Conservation (phyloP, 225 moss, liverwort and hornwort genomes). For the Neckera pumila region DNA sequence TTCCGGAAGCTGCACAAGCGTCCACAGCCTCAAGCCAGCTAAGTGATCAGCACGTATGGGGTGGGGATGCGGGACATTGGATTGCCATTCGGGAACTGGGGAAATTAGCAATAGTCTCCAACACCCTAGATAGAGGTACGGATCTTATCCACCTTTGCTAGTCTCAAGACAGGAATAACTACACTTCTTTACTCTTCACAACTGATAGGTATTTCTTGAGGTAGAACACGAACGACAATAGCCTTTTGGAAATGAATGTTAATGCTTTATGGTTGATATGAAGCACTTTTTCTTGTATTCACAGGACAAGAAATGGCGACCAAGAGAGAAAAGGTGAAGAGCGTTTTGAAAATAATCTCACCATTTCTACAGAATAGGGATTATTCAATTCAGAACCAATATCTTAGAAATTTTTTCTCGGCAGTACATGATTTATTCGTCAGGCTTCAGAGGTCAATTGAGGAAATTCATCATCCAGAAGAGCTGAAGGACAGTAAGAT, state of each 20-base stretch:
- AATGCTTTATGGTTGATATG: not conserved
- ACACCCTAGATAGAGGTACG: constrained; percentile 44
- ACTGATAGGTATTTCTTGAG: not conserved
- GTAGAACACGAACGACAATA: not conserved
- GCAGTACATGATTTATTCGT: constrained; percentile 10
- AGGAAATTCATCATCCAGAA: not conserved
- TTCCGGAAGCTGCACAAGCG: constrained; percentile 12
- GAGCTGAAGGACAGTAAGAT: constrained; percentile 1
- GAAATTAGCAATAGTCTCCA: constrained; percentile 75
- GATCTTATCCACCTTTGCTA: not conserved
- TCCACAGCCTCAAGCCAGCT: constrained; percentile 31
- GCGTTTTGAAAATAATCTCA: constrained; percentile 1
- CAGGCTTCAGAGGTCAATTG: constrained; percentile 12
- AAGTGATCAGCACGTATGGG: constrained; percentile 39
- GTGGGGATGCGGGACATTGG: constrained; percentile 83
- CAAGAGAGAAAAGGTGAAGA: constrained; percentile 21
- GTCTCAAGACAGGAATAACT: not conserved
- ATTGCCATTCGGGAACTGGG: constrained; percentile 82
- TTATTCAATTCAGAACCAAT: constrained; percentile 3
- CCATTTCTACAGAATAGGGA: constrained; percentile 7
- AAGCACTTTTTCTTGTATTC: not conserved
- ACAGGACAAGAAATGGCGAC: constrained; percentile 25
- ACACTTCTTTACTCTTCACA: not conserved
- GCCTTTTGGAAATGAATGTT: not conserved
- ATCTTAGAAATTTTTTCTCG: not conserved